These are phyloP conservation scores for Phytophthora sansomeana DNA, from an alignment of 352 stramenopile species.

Conservation along the genomic window DNA sequence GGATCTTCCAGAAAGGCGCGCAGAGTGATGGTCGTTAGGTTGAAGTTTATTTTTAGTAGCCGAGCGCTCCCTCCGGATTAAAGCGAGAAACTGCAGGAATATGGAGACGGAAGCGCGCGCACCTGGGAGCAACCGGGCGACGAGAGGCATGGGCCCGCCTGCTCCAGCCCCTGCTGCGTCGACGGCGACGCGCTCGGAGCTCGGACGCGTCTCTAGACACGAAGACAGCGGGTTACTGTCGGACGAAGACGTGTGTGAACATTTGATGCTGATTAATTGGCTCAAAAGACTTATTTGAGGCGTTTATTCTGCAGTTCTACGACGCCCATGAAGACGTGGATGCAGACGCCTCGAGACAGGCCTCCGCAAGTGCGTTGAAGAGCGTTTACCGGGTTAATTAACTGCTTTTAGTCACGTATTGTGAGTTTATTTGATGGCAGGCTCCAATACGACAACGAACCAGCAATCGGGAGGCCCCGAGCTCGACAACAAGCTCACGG, in stretches of 20 bases:
- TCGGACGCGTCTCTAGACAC: constrained; percentile 26
- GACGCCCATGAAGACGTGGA: constrained; percentile 69
- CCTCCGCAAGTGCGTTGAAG: constrained; percentile 21
- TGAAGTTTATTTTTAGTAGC: constrained; percentile 51
- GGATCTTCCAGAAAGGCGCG: constrained; percentile 21
- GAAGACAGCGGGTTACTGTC: constrained; percentile 63
- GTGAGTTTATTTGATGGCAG: constrained; percentile 2
- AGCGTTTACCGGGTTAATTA: background rate
- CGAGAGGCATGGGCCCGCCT: constrained; percentile 15
- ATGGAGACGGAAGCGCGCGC: constrained; percentile 29
- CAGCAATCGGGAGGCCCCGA: constrained; percentile 7
- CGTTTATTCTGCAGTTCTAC: constrained; percentile 58
- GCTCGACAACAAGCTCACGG: constrained; percentile 25
- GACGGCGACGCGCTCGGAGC: constrained; percentile 12
- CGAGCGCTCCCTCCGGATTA: background rate
- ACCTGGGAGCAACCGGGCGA: constrained; percentile 4
- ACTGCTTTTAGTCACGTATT: background rate
- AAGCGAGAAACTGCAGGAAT: constrained; percentile 39
- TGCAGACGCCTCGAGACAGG: constrained; percentile 38
- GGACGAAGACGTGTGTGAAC: constrained; percentile 67
- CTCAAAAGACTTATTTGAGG: constrained; percentile 1
- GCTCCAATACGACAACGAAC: constrained; percentile 19
- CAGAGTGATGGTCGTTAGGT: constrained; percentile 40
- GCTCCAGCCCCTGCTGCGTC: background rate
- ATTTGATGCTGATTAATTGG: background rate